Conservation (phyloP, 1,139 yeast genomes). For the Suhomyces maxii region DNA sequence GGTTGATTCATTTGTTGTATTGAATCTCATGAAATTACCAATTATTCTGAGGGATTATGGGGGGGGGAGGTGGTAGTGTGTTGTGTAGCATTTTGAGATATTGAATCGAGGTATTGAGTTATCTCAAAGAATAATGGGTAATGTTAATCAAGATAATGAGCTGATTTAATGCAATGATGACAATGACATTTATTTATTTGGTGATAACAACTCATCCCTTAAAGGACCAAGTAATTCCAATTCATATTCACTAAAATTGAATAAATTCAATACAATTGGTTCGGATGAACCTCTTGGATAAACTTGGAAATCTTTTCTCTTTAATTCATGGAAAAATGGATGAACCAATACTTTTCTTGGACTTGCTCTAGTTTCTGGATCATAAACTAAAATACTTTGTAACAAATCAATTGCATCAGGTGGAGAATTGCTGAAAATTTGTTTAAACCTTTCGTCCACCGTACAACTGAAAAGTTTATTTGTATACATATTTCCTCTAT, state of each 20-base stretch:
- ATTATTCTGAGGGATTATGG: no score
- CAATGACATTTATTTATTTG: conserved; percentile 5
- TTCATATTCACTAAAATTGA: conserved; percentile 56
- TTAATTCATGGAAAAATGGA: conserved; percentile 69
- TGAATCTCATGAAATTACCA: no score
- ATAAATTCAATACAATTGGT: conserved; percentile 46
- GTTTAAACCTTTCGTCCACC: conserved; percentile 62
- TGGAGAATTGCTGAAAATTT: conserved; percentile 69
- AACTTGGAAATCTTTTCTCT: conserved; percentile 55
- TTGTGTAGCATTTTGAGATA: no score
- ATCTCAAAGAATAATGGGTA: no score
- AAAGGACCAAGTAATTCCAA: conserved; percentile 48
- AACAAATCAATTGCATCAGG: conserved; percentile 69
- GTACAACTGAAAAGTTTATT: conserved; percentile 66
- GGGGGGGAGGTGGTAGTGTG: no score
- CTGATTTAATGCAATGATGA: not conserved
- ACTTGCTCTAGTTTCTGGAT: conserved; percentile 65
- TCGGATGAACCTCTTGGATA: conserved; percentile 53
- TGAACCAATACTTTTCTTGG: conserved; percentile 71
- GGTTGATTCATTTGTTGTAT: no score
- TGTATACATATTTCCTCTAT: conserved; percentile 71
- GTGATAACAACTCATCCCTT: conserved; percentile 34
- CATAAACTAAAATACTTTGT: conserved; percentile 69
- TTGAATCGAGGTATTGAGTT: no score
- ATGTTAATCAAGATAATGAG: no score